Percentiles rank a stretch among this genome's conserved stretches.
Conservation (phyloP, 495 filamentous ascomycete genomes). For the Aspergillus egyptiacus region DNA sequence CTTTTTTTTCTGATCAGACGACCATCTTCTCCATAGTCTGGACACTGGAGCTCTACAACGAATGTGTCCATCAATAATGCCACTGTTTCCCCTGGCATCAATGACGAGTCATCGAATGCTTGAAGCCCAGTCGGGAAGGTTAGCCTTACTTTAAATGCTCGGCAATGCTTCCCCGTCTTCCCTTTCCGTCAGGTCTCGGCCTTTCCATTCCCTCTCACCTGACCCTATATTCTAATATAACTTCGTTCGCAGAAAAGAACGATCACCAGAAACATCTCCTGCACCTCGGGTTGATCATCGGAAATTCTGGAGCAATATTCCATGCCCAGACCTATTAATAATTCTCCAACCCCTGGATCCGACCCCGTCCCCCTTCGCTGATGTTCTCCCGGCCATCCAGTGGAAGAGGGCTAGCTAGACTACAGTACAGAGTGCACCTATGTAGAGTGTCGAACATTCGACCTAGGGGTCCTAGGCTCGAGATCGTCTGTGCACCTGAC, state of each 20-base stretch:
- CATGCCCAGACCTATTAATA: constrained; percentile 1
- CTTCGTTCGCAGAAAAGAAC: constrained; percentile 4
- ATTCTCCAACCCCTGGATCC: not conserved
- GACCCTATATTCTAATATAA: too few species aligned
- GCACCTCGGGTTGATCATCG: not conserved
- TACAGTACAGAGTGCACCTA: too few species aligned
- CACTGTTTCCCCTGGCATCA: constrained; percentile 4
- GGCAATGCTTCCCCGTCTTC: not conserved
- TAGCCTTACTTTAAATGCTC: constrained; percentile 9
- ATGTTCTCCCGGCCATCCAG: constrained; percentile 4
- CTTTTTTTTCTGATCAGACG: constrained; percentile 43
- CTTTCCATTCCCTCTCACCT: constrained; percentile 1
- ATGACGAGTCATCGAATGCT: constrained; percentile 1
- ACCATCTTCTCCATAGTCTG: constrained; percentile 17
- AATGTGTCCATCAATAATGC: not conserved
- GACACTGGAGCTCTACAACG: too few species aligned
- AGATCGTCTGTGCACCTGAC: constrained; percentile 41
- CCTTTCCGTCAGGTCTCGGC: not conserved
- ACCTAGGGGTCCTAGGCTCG: not conserved
- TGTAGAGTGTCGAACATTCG: too few species aligned
- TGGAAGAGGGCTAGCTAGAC: not conserved
- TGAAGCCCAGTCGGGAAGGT: constrained; percentile 7
- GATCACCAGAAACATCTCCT: not conserved
- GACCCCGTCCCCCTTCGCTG: constrained; percentile 1
- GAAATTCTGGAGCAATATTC: not conserved